These are phyloP conservation scores for Botrytis byssoidea DNA, from an alignment of 2,329 filamentous ascomycete species.

Conservation along the genomic window DNA sequence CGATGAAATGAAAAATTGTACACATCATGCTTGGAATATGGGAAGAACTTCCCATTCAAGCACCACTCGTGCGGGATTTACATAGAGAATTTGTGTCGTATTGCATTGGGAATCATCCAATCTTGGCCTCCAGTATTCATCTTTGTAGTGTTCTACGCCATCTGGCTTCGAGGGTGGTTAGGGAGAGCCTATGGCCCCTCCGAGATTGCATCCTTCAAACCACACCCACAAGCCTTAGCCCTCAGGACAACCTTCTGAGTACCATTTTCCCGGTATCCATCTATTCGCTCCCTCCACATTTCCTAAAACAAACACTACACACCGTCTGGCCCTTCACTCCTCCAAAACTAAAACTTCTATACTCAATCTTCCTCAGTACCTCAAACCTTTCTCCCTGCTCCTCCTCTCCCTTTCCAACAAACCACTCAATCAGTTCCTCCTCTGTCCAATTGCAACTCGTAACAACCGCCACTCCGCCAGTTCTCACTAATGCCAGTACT, in stretches of 20 bases:
- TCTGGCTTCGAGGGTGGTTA: not conserved
- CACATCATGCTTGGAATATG: not conserved
- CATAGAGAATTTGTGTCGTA: no score
- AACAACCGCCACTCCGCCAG: conserved; percentile 73
- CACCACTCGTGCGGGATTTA: not conserved
- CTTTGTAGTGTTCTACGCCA: no score
- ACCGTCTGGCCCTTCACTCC: conserved; percentile 86
- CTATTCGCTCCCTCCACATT: conserved; percentile 24
- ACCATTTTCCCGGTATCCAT: not conserved
- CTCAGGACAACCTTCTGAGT: not conserved
- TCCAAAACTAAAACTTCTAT: conserved; percentile 85
- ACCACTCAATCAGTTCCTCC: conserved; percentile 78
- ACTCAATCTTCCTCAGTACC: conserved; percentile 69
- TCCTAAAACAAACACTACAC: conserved; percentile 79
- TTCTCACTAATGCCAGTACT: conserved; percentile 66
- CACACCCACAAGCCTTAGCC: not conserved
- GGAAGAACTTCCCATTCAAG: not conserved
- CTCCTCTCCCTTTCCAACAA: conserved; percentile 53
- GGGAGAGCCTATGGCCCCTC: no score
- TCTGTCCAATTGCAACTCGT: conserved; percentile 99
- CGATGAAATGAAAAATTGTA: not conserved
- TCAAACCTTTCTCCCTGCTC: conserved; percentile 34
- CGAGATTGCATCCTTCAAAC: not conserved
- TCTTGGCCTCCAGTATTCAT: no score
- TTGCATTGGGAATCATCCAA: no score